Conservation (phyloP, 140 eudicot genomes). For the Oenanthe javanica region DNA sequence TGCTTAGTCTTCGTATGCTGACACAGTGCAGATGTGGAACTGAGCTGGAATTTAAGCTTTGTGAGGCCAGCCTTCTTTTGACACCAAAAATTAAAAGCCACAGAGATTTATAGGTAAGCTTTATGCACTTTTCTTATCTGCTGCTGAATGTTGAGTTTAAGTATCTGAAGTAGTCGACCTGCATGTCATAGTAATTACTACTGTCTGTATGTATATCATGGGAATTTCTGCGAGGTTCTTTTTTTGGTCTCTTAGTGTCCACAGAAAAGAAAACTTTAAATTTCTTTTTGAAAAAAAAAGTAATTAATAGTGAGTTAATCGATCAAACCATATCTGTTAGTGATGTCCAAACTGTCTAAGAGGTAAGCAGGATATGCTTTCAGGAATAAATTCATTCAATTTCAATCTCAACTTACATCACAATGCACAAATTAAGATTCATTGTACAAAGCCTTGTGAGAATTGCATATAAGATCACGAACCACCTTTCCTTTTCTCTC, state of each 20-base stretch:
- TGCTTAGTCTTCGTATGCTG: constrained; percentile 3
- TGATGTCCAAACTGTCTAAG: not conserved
- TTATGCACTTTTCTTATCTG: not conserved
- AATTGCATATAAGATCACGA: too few species aligned
- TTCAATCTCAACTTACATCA: not conserved
- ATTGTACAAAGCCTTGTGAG: too few species aligned
- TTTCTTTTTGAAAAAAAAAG: not conserved
- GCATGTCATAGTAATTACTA: not conserved
- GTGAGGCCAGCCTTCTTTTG: constrained; percentile 4
- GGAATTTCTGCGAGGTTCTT: not conserved
- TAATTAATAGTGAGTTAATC: not conserved
- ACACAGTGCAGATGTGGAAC: constrained; percentile 17
- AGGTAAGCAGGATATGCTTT: not conserved
- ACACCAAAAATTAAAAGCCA: not conserved
- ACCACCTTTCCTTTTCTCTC: too few species aligned
- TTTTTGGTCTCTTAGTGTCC: not conserved
- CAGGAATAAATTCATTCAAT: not conserved
- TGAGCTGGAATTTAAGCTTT: constrained; percentile 11
- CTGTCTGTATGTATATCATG: not conserved
- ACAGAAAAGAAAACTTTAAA: not conserved
- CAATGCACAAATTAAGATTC: not conserved
- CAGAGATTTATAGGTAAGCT: not conserved
- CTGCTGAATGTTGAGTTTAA: not conserved
- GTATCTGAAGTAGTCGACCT: not conserved
- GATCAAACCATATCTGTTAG: not conserved